These are phyloP conservation scores for Talaromyces marneffei DNA, from an alignment of 2,329 filamentous ascomycete species.

Conservation along the genomic window DNA sequence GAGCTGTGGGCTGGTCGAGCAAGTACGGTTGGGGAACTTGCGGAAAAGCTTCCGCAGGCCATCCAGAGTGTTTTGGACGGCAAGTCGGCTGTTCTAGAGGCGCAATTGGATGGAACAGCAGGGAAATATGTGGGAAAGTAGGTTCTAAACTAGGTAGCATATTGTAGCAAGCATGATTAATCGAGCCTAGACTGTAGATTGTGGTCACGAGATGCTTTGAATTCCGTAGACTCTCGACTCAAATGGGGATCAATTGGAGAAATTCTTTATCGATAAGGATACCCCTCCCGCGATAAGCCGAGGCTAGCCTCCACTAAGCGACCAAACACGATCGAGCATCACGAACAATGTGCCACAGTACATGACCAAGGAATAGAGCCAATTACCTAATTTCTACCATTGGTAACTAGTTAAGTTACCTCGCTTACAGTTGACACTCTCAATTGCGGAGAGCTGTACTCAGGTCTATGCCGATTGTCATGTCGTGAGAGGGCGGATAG, in stretches of 20 bases:
- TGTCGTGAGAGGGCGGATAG: too few relatives aligned
- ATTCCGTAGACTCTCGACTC: too few relatives aligned
- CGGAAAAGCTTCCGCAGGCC: slow-evolving; percentile 51
- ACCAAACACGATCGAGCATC: not conserved
- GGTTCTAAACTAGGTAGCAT: too few relatives aligned
- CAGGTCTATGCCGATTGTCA: too few relatives aligned
- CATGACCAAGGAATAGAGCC: not conserved
- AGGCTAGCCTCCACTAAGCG: not conserved
- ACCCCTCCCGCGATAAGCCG: not conserved
- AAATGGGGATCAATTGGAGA: too few relatives aligned
- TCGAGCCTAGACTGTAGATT: too few relatives aligned
- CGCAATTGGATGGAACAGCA: slow-evolving; percentile 51
- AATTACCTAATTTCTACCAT: not conserved
- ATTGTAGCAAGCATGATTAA: too few relatives aligned
- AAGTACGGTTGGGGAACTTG: slow-evolving; percentile 51
- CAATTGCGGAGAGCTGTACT: too few relatives aligned
- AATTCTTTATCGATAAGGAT: slow-evolving; percentile 1
- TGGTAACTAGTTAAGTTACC: too few relatives aligned
- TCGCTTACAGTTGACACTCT: too few relatives aligned
- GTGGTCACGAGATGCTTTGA: too few relatives aligned
- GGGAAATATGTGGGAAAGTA: slow-evolving; percentile 44
- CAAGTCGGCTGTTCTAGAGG: slow-evolving; percentile 57
- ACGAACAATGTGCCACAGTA: not conserved
- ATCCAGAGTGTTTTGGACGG: slow-evolving; percentile 54
- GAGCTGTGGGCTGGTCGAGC: slow-evolving; percentile 57